phyloP scores from a whole-genome alignment of 345 rosid species.

The Odontarrhena argentea region DNA sequence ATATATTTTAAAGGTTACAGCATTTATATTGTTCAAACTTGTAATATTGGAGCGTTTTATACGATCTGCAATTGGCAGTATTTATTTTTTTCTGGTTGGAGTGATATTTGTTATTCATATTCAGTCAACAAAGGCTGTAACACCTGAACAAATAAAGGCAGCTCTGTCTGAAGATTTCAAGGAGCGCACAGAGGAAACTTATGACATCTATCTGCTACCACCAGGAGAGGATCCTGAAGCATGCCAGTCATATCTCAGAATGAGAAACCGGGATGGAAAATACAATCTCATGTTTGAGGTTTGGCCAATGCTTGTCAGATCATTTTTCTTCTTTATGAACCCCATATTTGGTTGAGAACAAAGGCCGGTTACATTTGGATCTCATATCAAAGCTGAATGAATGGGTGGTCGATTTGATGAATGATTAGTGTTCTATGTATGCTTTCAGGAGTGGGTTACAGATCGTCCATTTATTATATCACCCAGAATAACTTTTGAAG shows the following conservation, averaged over 20 bases:
- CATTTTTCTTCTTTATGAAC: constrained; percentile 18
- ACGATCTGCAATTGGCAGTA: constrained; percentile 3
- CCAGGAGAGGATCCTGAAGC: constrained; percentile 99
- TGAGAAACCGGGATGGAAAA: constrained; percentile 98
- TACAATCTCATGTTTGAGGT: constrained; percentile 99
- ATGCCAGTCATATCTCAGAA: constrained; percentile 95
- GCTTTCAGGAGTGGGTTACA: constrained; percentile 96
- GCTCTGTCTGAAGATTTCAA: constrained; percentile 56
- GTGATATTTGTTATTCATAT: constrained; percentile 32
- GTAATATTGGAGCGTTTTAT: constrained; percentile 9
- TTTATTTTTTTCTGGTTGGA: neutral
- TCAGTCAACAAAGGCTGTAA: constrained; percentile 74
- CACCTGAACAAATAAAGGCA: constrained; percentile 78
- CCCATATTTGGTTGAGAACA: constrained; percentile 13
- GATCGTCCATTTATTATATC: constrained; percentile 96
- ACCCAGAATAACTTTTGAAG: constrained; percentile 97
- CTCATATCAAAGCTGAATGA: constrained; percentile 10
- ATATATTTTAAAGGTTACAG: constrained; percentile 80
- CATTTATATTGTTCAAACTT: constrained; percentile 6
- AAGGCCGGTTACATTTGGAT: neutral
- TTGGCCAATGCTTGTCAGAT: constrained; percentile 35
- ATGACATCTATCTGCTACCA: constrained; percentile 96
- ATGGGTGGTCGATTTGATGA: constrained; percentile 6
- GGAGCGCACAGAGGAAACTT: constrained; percentile 88
- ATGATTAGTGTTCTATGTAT: constrained; percentile 7